A percentile compares a stretch with the other conserved stretches of the same genome.
Evolutionary conservation across 228 moss, liverwort and hornwort species (phyloP).

Genomic region (Sphagnum fallax): DNA sequence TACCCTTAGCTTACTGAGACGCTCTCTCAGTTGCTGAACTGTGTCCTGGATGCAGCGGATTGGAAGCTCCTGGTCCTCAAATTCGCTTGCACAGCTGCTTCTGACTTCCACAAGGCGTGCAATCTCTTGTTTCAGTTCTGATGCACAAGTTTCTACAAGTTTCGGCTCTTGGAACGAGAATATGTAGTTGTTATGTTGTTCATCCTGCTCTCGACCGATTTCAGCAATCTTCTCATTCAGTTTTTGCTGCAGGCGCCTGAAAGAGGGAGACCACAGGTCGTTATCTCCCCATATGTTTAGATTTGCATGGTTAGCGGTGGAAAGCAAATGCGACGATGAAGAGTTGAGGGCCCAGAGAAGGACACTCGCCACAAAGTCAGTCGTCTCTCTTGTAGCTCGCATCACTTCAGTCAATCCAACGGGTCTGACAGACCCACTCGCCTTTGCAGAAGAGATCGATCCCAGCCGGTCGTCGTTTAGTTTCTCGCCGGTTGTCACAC

Average conservation of each 20-base stretch:
- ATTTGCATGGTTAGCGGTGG: not conserved
- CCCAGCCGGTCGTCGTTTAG: not conserved
- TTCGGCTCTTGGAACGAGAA: slow-evolving; percentile 34
- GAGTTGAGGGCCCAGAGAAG: slow-evolving; percentile 40
- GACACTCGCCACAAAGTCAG: slow-evolving; percentile 42
- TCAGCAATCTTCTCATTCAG: slow-evolving; percentile 1
- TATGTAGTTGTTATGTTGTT: not conserved
- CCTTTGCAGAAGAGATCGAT: not conserved
- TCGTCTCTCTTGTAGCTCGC: slow-evolving; percentile 42
- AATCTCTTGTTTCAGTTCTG: slow-evolving; percentile 13
- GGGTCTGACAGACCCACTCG: not conserved
- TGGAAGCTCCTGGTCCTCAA: not conserved
- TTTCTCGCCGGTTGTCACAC: not conserved
- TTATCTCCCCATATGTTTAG: not conserved
- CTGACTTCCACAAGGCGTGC: not conserved
- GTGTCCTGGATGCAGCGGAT: not conserved
- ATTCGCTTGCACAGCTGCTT: not conserved
- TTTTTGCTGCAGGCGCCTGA: slow-evolving; percentile 37
- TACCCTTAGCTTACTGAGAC: not conserved
- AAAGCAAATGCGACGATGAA: not conserved
- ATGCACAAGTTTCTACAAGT: slow-evolving; percentile 13
- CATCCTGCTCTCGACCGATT: not conserved
- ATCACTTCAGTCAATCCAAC: slow-evolving; percentile 25
- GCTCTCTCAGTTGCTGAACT: not conserved
- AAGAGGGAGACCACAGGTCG: slow-evolving; percentile 19